These are phyloP conservation scores for Dictyostelium firmibasis DNA, from an alignment of 78 protist species.

Conservation along the genomic window DNA sequence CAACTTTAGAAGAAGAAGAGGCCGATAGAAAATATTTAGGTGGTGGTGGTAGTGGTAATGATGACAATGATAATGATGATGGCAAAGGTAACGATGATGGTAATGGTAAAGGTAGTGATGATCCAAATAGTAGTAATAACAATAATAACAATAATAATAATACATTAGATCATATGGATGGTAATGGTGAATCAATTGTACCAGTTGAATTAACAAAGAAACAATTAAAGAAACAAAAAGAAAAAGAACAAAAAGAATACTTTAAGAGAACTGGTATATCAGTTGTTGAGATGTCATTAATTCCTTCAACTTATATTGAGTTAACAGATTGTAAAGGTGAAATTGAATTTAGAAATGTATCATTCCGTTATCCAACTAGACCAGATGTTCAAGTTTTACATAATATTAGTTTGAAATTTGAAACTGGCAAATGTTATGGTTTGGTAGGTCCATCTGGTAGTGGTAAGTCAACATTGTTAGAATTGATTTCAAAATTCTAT, in stretches of 20 bases:
- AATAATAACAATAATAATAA: background rate
- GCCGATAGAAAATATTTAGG: background rate
- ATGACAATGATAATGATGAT: background rate
- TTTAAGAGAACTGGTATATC: slow-evolving; percentile 48
- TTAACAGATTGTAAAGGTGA: slow-evolving; percentile 22
- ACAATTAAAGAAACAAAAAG: slow-evolving; percentile 43
- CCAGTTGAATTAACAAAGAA: background rate
- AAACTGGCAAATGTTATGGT: slow-evolving; percentile 87
- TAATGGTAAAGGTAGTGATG: background rate
- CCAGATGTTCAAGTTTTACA: slow-evolving; percentile 77
- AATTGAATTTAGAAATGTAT: slow-evolving; percentile 81
- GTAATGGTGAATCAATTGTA: background rate
- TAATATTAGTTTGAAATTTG: slow-evolving; percentile 65
- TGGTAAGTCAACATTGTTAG: slow-evolving; percentile 89
- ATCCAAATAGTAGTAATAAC: background rate
- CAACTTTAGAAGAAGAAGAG: slow-evolving; percentile 14
- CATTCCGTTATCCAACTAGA: slow-evolving; percentile 86
- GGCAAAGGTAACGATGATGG: background rate
- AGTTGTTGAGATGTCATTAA: slow-evolving; percentile 14
- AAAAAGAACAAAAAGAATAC: slow-evolving; percentile 17
- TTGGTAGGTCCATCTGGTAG: slow-evolving; percentile 92
- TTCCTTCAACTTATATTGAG: slow-evolving; percentile 30
- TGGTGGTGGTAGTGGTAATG: background rate
- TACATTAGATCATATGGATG: background rate
- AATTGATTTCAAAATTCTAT: slow-evolving; percentile 80